Base-by-base conservation (phyloP, 2,329 filamentous ascomycete genomes). In the Penicillium sp. region DNA sequence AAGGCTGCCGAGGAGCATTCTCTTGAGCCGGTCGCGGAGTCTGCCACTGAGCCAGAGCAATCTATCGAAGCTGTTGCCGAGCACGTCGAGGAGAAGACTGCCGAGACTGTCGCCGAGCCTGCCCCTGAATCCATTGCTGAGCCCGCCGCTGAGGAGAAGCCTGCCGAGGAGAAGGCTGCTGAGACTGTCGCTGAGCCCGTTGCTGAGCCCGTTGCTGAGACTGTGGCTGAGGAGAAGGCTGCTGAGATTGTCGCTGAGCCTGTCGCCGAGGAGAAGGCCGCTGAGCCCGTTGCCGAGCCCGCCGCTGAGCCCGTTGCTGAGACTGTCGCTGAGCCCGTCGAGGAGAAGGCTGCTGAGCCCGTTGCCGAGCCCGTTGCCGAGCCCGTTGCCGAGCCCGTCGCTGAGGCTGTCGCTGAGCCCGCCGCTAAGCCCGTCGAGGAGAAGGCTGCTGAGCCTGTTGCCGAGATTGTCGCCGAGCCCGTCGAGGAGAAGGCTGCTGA, bases 71-170 rank as follows among this genome's bases (percentile, higher is more conserved):
- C 29, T 32, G 39, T 51, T 28, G 50, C 51, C 34, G 45, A 71
- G 56, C 67, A 71, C 8, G 69, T 70, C 37, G 66, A 70, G 51
- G 63, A 67, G 13, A 40, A 39, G 27, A 9, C n/a, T 26, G 7
- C 4, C 29, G 29, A 32, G 29, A 7, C 34, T 32, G 29, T 35
- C n/a, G 41, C 24, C 8, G 41, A 32, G 29, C 29, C 34, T 32
- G 29, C 37, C n/a, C 37, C 24, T 9, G 41, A 50, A 18, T 18
- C 28, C 11, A 7, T 26, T 26, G 40, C 7, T 7, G 29, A 32
- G 11, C 29, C 7, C 3, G 29, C 29, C 7, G 11, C 29, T 32
- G 29, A 32, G 11, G 29, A 46, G 39, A 37, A 39, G 33, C 18
- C 38, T 18, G 38, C 40, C 11, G 51, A 51, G 9, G 39, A 28